These are phyloP conservation scores for Adansonia gregorii DNA, from an alignment of 441 rosid species.

Conservation along the genomic window DNA sequence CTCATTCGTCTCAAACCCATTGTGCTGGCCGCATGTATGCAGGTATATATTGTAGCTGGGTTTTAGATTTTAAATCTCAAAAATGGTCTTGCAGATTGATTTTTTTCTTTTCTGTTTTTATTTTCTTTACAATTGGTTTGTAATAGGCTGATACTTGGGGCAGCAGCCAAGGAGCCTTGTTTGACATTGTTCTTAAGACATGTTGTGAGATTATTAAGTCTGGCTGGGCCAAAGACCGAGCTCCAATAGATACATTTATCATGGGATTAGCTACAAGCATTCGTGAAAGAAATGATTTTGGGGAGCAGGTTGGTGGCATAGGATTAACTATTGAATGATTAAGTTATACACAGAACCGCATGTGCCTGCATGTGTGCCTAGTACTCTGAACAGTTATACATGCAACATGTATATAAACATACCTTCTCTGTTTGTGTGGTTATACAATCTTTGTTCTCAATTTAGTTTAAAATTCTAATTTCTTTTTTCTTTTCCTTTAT, in stretches of 20 bases:
- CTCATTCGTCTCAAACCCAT: conserved; percentile 92
- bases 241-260: conserved; percentile 95
- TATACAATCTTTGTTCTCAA: not conserved
- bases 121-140: conserved; percentile 28
- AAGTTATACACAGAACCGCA: not conserved
- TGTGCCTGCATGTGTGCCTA: not conserved
- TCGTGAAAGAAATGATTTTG: conserved; percentile 88
- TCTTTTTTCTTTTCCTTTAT: not conserved
- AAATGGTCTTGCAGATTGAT: not conserved
- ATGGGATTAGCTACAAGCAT: conserved; percentile 85
- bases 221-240: conserved; percentile 95
- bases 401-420: not conserved
- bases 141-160: conserved; percentile 86
- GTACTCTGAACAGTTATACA: not conserved
- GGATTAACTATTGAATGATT: conserved; percentile 14
- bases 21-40: conserved; percentile 84
- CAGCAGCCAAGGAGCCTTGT: conserved; percentile 78
- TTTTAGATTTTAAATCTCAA: conserved; percentile 12
- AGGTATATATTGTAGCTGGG: conserved; percentile 50
- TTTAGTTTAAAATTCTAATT: not conserved
- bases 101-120: not conserved
- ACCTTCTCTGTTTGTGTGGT: conserved; percentile 1
- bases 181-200: conserved; percentile 75
- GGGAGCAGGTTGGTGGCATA: conserved; percentile 70
- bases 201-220: conserved; percentile 85